Conservation (phyloP, 83 land plant species). For the Larix sibirica region DNA sequence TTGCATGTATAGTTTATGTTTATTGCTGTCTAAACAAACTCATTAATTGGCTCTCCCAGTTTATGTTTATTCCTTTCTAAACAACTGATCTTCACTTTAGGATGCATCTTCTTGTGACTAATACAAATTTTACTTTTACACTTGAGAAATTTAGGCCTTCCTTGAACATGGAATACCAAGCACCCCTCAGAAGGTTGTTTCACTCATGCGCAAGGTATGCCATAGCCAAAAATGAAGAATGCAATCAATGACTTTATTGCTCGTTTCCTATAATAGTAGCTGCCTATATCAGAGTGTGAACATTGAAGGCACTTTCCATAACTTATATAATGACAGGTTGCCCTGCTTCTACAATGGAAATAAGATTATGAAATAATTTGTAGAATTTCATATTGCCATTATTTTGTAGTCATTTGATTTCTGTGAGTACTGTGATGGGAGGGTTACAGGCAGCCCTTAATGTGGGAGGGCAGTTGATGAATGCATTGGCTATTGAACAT, state of each 20-base stretch:
- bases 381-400: neutral
- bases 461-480: constrained; percentile 76
- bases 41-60: neutral
- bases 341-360: too few relatives aligned
- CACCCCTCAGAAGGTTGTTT: constrained; percentile 64
- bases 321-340: too few relatives aligned
- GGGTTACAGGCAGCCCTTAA: constrained; percentile 64
- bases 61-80: neutral
- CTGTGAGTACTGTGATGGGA: neutral
- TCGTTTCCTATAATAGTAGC: neutral
- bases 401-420: neutral
- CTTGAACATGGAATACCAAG: constrained; percentile 80
- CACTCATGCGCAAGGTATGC: constrained; percentile 78
- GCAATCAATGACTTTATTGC: neutral
- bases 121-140: neutral
- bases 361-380: neutral
- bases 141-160: constrained; percentile 56
- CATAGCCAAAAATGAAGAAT: neutral
- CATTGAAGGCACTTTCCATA: too few relatives aligned
- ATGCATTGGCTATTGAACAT: constrained; percentile 87
- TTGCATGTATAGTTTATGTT: neutral
- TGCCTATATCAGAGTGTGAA: too few relatives aligned
- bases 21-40: neutral
- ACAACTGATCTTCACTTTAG: neutral
- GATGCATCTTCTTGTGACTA: neutral